phyloP scores from a whole-genome alignment of 768 basidiomycete genomes.

The Amanita rimosa region DNA sequence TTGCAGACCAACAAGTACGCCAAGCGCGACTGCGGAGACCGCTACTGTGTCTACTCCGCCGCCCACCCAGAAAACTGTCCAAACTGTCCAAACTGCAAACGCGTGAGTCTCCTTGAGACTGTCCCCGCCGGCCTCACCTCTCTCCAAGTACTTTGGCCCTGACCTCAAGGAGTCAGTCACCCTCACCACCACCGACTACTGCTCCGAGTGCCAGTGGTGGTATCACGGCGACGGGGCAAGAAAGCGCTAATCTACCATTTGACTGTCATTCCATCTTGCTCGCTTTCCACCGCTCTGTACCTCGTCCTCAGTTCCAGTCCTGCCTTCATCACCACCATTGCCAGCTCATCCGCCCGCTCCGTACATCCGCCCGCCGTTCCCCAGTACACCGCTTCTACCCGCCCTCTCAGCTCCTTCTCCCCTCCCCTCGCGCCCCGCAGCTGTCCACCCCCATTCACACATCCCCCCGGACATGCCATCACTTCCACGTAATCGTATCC shows the following conservation, averaged over 20 bases:
- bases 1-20: constrained; percentile 35
- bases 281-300: constrained; percentile 81
- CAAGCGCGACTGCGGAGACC: constrained; percentile 45
- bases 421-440: constrained; percentile 42
- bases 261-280: constrained; percentile 66
- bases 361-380: constrained; percentile 11
- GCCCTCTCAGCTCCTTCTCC: constrained; percentile 70
- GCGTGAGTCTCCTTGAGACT: constrained; percentile 19
- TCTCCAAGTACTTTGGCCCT: constrained; percentile 59
- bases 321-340: constrained; percentile 22
- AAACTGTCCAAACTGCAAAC: constrained; percentile 31
- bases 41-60: constrained; percentile 26
- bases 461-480: constrained; percentile 98
- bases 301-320: constrained; percentile 48
- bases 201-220: constrained; percentile 49
- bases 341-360: constrained; percentile 5
- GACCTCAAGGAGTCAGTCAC: constrained; percentile 56
- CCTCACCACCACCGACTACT: constrained; percentile 37
- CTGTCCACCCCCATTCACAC: constrained; percentile 97
- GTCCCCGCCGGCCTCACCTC: constrained; percentile 6
- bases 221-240: constrained; percentile 36
- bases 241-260: constrained; percentile 40
- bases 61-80: constrained; percentile 23
- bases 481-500: constrained; percentile 91
- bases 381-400: constrained; percentile 84